Conservation (phyloP, 2,329 filamentous ascomycete species). For the Epichloe coenophiala region DNA sequence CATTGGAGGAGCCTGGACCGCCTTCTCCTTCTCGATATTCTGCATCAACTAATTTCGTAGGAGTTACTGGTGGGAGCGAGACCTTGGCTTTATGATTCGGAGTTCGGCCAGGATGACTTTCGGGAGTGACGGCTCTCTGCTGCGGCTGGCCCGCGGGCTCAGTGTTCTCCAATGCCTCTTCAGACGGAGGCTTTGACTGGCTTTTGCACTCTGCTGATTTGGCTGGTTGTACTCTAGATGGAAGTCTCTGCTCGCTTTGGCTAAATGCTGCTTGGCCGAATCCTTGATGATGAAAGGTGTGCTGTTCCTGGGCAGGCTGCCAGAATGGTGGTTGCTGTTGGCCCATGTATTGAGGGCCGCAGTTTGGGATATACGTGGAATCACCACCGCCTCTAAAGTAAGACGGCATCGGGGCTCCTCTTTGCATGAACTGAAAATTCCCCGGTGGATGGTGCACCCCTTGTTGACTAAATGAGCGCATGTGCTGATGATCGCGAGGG, state of each 20-base stretch:
- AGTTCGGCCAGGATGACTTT: conserved; percentile 3
- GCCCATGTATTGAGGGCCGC: neutral
- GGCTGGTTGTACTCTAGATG: neutral
- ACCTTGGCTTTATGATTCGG: conserved; percentile 10
- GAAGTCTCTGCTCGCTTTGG: neutral
- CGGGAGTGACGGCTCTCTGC: conserved; percentile 1
- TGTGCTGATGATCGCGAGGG: neutral
- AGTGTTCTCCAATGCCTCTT: conserved; percentile 12
- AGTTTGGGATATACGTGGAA: neutral
- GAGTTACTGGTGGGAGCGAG: conserved; percentile 7
- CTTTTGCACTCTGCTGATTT: conserved; percentile 3
- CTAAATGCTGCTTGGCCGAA: neutral
- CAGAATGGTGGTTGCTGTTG: neutral
- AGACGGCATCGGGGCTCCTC: neutral
- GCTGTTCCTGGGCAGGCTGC: neutral
- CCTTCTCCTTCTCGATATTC: neutral
- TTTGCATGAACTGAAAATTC: neutral
- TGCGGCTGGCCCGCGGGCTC: neutral
- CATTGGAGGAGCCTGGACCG: neutral
- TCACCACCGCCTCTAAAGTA: neutral
- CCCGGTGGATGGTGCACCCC: neutral
- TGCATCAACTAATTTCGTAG: neutral
- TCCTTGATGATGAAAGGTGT: neutral
- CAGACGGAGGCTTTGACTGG: conserved; percentile 18
- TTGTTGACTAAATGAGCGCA: neutral